Evolutionary conservation across 495 filamentous ascomycete species (phyloP).

Genomic region (Niebla homalea): DNA sequence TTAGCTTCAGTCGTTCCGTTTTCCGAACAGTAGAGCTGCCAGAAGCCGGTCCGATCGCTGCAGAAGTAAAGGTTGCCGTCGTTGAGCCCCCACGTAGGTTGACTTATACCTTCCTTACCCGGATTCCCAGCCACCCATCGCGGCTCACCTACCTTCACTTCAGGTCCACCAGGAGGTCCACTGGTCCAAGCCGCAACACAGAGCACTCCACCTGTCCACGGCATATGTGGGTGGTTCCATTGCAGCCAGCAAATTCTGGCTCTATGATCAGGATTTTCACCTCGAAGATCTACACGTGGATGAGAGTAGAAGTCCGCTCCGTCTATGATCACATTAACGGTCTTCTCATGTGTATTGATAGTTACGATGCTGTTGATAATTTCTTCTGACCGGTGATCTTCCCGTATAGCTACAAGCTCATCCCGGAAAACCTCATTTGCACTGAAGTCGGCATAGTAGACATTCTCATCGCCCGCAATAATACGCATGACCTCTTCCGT

Average conservation of each 20-base stretch:
- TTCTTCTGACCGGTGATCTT: slow-evolving; percentile 26
- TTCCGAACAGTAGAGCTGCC: slow-evolving; percentile 27
- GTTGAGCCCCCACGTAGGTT: slow-evolving; percentile 29
- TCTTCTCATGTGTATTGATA: slow-evolving; percentile 21
- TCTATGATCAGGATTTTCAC: slow-evolving; percentile 11
- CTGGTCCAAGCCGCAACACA: slow-evolving; percentile 25
- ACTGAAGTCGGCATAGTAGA: slow-evolving; percentile 29
- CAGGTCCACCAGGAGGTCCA: slow-evolving; percentile 16
- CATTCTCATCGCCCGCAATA: slow-evolving; percentile 18
- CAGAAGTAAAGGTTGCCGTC: slow-evolving; percentile 33
- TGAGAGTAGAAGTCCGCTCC: slow-evolving; percentile 38
- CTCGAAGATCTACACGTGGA: slow-evolving; percentile 33
- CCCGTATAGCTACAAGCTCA: slow-evolving; percentile 33
- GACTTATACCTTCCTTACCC: slow-evolving; percentile 23
- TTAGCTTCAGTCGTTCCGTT: slow-evolving; percentile 4
- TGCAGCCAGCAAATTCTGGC: slow-evolving; percentile 31
- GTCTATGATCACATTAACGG: slow-evolving; percentile 14
- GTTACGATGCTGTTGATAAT: slow-evolving; percentile 25
- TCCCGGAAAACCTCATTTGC: slow-evolving; percentile 20
- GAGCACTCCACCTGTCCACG: slow-evolving; percentile 32
- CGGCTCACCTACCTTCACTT: too few species aligned
- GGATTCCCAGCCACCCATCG: slow-evolving; percentile 19
- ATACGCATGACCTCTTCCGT: slow-evolving; percentile 12
- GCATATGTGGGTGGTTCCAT: slow-evolving; percentile 39
- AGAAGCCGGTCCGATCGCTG: slow-evolving; percentile 28